phyloP scores from a whole-genome alignment of 768 basidiomycete genomes.

The Scleroderma bovista region DNA sequence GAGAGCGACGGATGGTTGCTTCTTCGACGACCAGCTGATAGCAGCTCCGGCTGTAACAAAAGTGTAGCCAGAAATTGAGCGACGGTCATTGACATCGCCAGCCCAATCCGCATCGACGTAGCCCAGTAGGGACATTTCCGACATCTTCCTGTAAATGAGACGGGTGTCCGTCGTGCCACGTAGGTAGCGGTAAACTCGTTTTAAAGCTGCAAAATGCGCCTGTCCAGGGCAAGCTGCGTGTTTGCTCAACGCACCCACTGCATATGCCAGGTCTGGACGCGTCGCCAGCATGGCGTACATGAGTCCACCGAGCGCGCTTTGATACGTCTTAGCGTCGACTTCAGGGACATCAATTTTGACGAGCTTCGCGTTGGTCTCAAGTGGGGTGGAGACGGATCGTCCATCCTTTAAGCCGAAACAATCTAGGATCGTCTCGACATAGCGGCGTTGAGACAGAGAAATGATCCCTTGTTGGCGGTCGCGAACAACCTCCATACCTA shows the following conservation, averaged over 20 bases:
- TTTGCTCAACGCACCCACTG: neutral
- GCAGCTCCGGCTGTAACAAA: slow-evolving; percentile 30
- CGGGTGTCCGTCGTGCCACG: neutral
- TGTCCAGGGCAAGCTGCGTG: neutral
- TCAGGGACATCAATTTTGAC: neutral
- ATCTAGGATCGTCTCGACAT: neutral
- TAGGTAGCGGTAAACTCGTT: neutral
- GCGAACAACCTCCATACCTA: neutral
- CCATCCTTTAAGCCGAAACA: neutral
- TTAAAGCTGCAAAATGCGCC: neutral
- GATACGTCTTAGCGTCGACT: neutral
- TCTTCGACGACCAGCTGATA: slow-evolving; percentile 30
- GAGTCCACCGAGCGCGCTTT: neutral
- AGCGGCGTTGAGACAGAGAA: neutral
- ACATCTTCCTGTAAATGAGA: neutral
- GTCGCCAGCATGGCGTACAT: neutral
- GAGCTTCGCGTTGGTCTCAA: neutral
- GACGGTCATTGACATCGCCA: neutral
- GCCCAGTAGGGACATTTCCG: neutral
- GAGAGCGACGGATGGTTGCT: slow-evolving; percentile 11
- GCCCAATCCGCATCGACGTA: neutral
- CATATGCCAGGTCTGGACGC: neutral
- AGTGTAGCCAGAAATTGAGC: slow-evolving; percentile 23
- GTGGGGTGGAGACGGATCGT: neutral
- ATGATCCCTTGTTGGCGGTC: neutral